phyloP scores from a whole-genome alignment of 176 grass and related monocot species.

The Tillandsia fasciculata region DNA sequence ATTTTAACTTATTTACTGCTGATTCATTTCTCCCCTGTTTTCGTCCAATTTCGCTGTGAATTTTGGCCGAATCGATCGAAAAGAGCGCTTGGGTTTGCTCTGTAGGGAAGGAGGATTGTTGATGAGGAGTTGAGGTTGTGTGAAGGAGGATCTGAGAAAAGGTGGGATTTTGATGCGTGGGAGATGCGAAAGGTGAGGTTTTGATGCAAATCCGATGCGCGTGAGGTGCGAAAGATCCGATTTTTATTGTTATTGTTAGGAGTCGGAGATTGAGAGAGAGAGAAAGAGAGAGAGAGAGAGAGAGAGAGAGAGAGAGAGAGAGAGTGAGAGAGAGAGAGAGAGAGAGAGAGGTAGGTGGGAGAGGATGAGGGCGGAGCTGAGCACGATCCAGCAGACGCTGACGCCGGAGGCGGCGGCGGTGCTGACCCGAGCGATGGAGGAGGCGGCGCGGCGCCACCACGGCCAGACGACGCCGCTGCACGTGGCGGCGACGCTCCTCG shows the following conservation, averaged over 20 bases:
- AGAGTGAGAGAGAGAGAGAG: no score
- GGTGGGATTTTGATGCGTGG: conserved; percentile 1
- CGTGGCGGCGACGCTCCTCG: conserved; percentile 20
- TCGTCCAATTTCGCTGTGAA: neutral
- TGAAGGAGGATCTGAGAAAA: neutral
- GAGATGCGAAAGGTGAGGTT: neutral
- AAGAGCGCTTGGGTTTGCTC: neutral
- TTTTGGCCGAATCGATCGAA: neutral
- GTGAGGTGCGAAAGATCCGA: neutral
- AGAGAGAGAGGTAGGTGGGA: no score
- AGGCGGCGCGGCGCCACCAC: conserved; percentile 20
- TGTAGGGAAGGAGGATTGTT: neutral
- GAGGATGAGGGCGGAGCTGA: conserved; percentile 24
- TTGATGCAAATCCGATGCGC: neutral
- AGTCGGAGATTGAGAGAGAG: no score
- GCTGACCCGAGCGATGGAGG: conserved; percentile 15
- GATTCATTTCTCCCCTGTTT: neutral
- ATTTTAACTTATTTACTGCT: no score
- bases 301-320: neutral
- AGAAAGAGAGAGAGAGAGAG: neutral
- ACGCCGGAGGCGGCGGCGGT: conserved; percentile 24
- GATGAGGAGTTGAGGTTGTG: neutral
- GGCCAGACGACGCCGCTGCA: conserved; percentile 28
- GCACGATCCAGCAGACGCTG: conserved; percentile 32
- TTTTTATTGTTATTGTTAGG: neutral